Conservation (phyloP, 2,329 filamentous ascomycete genomes). For the Whalleya microplaca region DNA sequence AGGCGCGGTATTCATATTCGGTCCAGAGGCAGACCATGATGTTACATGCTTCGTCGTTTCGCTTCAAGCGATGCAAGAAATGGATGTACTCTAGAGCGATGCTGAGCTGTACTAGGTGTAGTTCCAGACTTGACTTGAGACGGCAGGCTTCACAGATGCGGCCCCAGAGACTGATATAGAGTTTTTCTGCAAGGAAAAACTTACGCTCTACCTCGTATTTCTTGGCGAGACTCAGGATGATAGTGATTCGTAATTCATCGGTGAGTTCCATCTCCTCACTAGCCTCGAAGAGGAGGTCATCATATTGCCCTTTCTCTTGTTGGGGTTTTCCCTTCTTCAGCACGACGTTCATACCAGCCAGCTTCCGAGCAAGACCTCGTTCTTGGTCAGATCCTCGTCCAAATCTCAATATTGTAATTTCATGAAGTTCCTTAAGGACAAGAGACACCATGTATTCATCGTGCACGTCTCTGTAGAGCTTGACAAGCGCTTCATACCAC, state of each 20-base stretch:
- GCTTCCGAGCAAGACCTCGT: constrained; percentile 34
- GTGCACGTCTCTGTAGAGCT: constrained; percentile 41
- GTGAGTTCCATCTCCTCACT: constrained; percentile 40
- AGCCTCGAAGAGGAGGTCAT: constrained; percentile 41
- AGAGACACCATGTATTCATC: constrained; percentile 40
- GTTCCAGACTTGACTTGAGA: constrained; percentile 35
- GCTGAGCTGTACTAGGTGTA: constrained; percentile 43
- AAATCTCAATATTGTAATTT: constrained; percentile 37
- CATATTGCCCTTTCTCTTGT: constrained; percentile 37
- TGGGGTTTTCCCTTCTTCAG: constrained; percentile 33
- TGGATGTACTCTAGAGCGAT: constrained; percentile 44
- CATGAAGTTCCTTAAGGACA: constrained; percentile 40
- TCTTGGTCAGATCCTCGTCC: constrained; percentile 40
- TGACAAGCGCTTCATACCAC: constrained; percentile 42
- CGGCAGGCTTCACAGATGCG: constrained; percentile 40
- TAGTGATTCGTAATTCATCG: constrained; percentile 38
- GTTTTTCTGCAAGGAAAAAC: constrained; percentile 41
- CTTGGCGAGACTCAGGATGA: constrained; percentile 41
- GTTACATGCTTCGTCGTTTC: constrained; percentile 42
- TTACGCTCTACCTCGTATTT: constrained; percentile 40
- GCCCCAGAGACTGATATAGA: constrained; percentile 46
- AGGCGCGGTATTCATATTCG: constrained; percentile 43
- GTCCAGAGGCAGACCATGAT: constrained; percentile 46
- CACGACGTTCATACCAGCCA: constrained; percentile 41
- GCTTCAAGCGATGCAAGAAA: constrained; percentile 39